Evolutionary conservation across 495 filamentous ascomycete species (phyloP).

Genomic region (Penicillium simplicissimum): DNA sequence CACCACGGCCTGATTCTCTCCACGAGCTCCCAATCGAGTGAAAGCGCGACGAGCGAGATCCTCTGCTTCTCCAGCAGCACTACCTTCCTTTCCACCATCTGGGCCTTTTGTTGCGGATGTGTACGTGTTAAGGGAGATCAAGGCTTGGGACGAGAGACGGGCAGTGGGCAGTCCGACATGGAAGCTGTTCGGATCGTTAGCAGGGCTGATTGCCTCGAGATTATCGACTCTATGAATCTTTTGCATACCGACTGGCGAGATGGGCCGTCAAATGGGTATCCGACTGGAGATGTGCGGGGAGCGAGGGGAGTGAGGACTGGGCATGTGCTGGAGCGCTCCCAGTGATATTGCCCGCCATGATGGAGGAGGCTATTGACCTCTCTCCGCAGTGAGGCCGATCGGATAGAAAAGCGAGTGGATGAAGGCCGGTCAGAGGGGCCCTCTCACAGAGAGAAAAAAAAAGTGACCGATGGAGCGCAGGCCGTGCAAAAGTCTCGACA

Average conservation of each 20-base stretch:
- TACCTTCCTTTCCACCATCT: conserved; percentile 85
- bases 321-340: conserved; percentile 62
- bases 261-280: conserved; percentile 96
- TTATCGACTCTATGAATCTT: background rate
- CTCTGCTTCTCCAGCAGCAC: conserved; percentile 83
- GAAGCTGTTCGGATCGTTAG: conserved; percentile 52
- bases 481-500: conserved; percentile 14
- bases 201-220: background rate
- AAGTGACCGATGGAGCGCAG: conserved; percentile 1
- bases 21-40: conserved; percentile 80
- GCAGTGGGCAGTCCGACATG: conserved; percentile 87
- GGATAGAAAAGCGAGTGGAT: conserved; percentile 22
- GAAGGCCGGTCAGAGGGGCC: conserved; percentile 10
- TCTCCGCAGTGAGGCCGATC: conserved; percentile 23
- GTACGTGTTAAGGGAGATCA: conserved; percentile 91
- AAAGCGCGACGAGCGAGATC: conserved; percentile 84
- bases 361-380: conserved; percentile 19
- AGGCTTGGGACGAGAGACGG: conserved; percentile 82
- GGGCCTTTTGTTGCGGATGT: conserved; percentile 80
- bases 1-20: conserved; percentile 87
- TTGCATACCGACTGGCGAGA: conserved; percentile 74
- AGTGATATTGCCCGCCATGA: conserved; percentile 41
- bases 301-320: conserved; percentile 83
- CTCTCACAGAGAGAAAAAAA: conserved; percentile 3
- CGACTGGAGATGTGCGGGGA: conserved; percentile 90